Evolutionary conservation across 768 basidiomycete genomes (phyloP).

Genomic region (Tylopilus sp.): DNA sequence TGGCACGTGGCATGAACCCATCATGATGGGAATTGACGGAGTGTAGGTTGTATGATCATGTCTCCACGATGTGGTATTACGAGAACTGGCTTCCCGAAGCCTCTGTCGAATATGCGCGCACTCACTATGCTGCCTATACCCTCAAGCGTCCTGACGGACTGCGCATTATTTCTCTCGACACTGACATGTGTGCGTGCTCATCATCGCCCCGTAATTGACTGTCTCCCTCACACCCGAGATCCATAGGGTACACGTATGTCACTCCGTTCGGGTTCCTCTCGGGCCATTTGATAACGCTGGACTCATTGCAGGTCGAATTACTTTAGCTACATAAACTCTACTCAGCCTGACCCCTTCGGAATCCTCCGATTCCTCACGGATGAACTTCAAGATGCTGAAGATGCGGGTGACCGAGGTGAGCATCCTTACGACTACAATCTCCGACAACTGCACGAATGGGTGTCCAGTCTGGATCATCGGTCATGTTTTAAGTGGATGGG

Average conservation of each 20-base stretch:
- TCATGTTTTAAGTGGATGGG: slow-evolving; percentile 49
- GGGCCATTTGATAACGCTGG: background rate
- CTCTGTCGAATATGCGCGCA: slow-evolving; percentile 36
- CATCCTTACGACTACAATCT: background rate
- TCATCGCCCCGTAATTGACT: slow-evolving; percentile 33
- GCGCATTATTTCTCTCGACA: slow-evolving; percentile 44
- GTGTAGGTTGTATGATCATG: slow-evolving; percentile 47
- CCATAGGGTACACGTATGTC: slow-evolving; percentile 33
- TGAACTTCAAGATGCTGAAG: slow-evolving; percentile 52
- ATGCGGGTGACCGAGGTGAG: slow-evolving; percentile 43
- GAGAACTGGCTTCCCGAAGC: slow-evolving; percentile 22
- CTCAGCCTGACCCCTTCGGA: slow-evolving; percentile 43
- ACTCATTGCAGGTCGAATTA: slow-evolving; percentile 35
- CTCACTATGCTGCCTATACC: slow-evolving; percentile 44
- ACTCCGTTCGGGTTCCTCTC: background rate
- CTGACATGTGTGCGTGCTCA: slow-evolving; percentile 34
- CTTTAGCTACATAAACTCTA: slow-evolving; percentile 48
- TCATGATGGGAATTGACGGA: background rate
- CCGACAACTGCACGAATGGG: background rate
- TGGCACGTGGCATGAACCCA: no score
- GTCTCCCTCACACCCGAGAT: background rate
- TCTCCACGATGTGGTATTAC: slow-evolving; percentile 43
- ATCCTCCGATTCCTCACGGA: slow-evolving; percentile 50
- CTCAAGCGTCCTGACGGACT: slow-evolving; percentile 43
- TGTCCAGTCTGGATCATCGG: slow-evolving; percentile 46